phyloP scores from a whole-genome alignment of 495 filamentous ascomycete genomes.

The Collariella sp. region DNA sequence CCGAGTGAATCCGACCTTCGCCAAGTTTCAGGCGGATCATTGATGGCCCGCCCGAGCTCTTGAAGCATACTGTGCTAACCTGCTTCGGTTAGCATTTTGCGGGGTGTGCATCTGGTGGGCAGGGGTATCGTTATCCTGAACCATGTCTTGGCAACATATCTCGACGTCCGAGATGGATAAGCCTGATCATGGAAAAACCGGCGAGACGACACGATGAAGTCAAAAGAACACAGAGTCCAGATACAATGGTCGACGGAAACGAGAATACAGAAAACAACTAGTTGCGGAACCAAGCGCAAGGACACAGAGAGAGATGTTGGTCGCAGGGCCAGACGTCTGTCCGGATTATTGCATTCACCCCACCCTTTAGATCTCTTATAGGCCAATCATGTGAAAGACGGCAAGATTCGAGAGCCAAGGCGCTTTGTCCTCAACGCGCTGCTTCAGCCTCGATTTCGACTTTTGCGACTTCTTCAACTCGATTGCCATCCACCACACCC shows the following conservation, averaged over 20 bases:
- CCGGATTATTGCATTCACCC: not conserved
- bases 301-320: too few relatives aligned
- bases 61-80: not conserved
- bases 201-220: not conserved
- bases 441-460: not conserved
- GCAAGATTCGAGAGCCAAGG: not conserved
- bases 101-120: not conserved
- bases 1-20: not conserved
- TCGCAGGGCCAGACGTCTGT: too few relatives aligned
- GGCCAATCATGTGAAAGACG: not conserved
- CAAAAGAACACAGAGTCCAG: not conserved
- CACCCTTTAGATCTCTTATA: not conserved
- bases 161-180: not conserved
- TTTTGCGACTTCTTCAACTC: not conserved
- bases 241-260: too few relatives aligned
- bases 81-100: not conserved
- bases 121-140: too few relatives aligned
- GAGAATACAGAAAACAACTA: too few relatives aligned
- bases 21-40: conserved; percentile 13
- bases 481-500: not conserved
- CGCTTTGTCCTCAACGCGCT: not conserved
- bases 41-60: conserved; percentile 8
- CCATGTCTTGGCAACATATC: not conserved
- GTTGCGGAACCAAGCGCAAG: too few relatives aligned
- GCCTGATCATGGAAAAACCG: not conserved